phyloP scores from a whole-genome alignment of 208 protist genomes.

The Crithidia fasciculata region DNA sequence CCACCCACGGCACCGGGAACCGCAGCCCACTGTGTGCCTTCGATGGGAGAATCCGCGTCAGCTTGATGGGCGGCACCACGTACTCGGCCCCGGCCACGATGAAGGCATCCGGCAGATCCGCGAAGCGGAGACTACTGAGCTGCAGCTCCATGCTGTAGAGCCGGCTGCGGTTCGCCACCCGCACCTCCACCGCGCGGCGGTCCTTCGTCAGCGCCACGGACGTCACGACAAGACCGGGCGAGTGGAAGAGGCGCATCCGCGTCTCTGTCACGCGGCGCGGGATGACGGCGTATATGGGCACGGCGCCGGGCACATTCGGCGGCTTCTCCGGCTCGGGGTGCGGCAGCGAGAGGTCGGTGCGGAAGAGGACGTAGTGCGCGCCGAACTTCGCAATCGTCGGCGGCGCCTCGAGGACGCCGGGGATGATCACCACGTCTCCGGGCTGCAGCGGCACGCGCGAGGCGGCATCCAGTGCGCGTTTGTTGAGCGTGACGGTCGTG shows the following conservation, averaged over 20 bases:
- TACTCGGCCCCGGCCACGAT: constrained; percentile 80
- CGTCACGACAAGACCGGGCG: constrained; percentile 65
- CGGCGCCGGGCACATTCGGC: constrained; percentile 65
- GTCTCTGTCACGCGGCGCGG: constrained; percentile 84
- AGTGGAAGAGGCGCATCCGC: constrained; percentile 80
- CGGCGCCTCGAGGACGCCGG: constrained; percentile 63
- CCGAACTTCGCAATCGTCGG: constrained; percentile 48
- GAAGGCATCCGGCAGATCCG: constrained; percentile 63
- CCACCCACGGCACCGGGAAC: constrained; percentile 69
- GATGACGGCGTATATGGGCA: constrained; percentile 89
- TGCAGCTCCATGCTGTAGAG: constrained; percentile 82
- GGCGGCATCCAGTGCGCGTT: constrained; percentile 46
- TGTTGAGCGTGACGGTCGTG: constrained; percentile 60
- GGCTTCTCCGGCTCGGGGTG: constrained; percentile 68
- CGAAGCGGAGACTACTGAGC: constrained; percentile 67
- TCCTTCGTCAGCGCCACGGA: constrained; percentile 68
- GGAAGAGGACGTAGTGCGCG: constrained; percentile 79
- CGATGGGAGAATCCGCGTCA: constrained; percentile 54
- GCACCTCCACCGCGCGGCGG: constrained; percentile 74
- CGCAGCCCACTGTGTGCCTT: constrained; percentile 24
- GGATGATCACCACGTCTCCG: constrained; percentile 66
- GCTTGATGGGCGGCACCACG: constrained; percentile 81
- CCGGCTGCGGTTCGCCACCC: constrained; percentile 70
- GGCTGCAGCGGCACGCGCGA: constrained; percentile 51
- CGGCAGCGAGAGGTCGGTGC: constrained; percentile 70